Percentiles rank a stretch among this genome's conserved stretches.
These are phyloP conservation scores for Debaryomycetaceae sp. DNA, from an alignment of 1,139 yeast species.

Conservation along the genomic window DNA sequence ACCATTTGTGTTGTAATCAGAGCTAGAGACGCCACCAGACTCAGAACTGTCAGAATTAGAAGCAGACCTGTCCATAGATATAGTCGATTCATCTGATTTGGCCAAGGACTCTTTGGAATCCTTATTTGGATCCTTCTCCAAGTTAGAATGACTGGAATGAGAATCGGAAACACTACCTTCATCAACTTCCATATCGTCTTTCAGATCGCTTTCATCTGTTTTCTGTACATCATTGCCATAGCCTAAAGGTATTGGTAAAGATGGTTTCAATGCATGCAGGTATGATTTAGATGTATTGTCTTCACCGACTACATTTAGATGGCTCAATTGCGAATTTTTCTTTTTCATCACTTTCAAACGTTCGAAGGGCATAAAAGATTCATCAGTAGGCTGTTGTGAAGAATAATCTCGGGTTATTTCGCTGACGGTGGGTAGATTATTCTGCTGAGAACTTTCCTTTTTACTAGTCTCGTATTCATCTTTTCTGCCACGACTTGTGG, in stretches of 20 bases:
- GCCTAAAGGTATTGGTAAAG: conserved; percentile 18
- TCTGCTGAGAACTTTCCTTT: not conserved
- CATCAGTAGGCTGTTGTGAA: not conserved
- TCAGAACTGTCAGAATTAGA: conserved; percentile 5
- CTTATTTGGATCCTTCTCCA: not conserved
- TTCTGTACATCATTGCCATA: not conserved
- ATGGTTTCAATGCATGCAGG: conserved; percentile 21
- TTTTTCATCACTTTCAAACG: conserved; percentile 24
- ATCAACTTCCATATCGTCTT: conserved; percentile 1
- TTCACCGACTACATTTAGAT: conserved; percentile 4
- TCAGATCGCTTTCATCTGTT: not conserved
- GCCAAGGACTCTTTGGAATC: conserved; percentile 2
- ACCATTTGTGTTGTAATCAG: conserved; percentile 1
- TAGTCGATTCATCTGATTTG: conserved; percentile 3
- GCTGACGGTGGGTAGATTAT: not conserved
- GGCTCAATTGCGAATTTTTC: conserved; percentile 7
- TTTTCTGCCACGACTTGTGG: conserved; percentile 5
- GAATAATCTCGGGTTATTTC: not conserved
- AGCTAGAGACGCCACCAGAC: not conserved
- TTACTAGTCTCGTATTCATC: not conserved
- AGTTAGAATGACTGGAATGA: conserved; percentile 1
- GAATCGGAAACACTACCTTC: conserved; percentile 2
- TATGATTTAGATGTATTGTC: conserved; percentile 8
- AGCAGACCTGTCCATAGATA: conserved; percentile 5
- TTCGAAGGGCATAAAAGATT: conserved; percentile 23